Percentiles rank a stretch among this genome's conserved stretches.
Conservation (phyloP, 768 basidiomycete genomes). For the Aureoboletus auriporus region DNA sequence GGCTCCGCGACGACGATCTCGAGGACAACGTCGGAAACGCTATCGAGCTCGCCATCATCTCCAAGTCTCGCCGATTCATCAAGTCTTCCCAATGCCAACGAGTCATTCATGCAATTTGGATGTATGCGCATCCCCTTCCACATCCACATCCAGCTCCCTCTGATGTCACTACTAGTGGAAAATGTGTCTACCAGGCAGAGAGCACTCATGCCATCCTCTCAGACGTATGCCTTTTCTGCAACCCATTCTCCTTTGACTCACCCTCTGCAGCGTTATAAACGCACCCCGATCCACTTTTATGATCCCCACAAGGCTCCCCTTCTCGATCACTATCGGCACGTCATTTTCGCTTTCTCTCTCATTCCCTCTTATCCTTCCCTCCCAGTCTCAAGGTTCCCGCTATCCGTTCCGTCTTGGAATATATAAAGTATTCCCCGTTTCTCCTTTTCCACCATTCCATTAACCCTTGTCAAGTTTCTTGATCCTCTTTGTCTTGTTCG, state of each 20-base stretch:
- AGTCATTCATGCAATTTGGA: constrained; percentile 83
- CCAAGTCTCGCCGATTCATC: constrained; percentile 85
- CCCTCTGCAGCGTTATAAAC: constrained; percentile 79
- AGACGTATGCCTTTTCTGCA: constrained; percentile 51
- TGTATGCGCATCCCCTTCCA: constrained; percentile 38
- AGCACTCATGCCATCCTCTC: constrained; percentile 87
- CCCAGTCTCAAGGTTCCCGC: constrained; percentile 86
- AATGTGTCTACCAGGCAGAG: constrained; percentile 87
- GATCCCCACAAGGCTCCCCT: constrained; percentile 91
- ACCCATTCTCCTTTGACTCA: neutral
- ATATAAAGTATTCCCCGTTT: constrained; percentile 56
- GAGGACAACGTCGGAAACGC: constrained; percentile 87
- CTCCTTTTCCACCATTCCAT: neutral
- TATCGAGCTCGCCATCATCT: constrained; percentile 87
- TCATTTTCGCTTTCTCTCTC: neutral
- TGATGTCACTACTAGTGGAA: constrained; percentile 51
- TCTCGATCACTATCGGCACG: constrained; percentile 91
- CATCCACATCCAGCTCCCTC: neutral
- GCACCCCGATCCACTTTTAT: constrained; percentile 88
- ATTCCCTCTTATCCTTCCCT: neutral
- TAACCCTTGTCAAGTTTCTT: constrained; percentile 50
- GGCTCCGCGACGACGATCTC: constrained; percentile 65
- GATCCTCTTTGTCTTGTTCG: constrained; percentile 72
- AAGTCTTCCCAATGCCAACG: constrained; percentile 86
- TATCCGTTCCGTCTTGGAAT: constrained; percentile 87